Conservation (phyloP, 139 green algal species). For the Spirogloea muscicola region DNA sequence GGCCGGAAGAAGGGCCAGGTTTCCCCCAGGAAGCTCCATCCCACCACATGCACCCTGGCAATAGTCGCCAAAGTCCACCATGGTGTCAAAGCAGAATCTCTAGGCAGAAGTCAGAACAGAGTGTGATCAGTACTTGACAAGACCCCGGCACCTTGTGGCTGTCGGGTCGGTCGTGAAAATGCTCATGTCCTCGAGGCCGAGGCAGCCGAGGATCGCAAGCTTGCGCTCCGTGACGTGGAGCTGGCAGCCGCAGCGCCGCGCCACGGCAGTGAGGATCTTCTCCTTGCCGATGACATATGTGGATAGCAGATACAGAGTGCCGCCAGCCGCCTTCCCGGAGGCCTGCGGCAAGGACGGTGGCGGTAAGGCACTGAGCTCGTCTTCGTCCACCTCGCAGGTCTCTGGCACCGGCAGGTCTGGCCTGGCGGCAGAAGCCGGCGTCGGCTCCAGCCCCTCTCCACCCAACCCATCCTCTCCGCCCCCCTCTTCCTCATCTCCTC, state of each 20-base stretch:
- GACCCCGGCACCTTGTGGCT: constrained; percentile 5
- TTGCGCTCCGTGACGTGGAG: constrained; percentile 36
- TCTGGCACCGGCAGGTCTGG: too few relatives aligned
- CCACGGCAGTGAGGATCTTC: constrained; percentile 33
- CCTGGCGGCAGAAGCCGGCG: too few relatives aligned
- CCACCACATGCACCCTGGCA: constrained; percentile 49
- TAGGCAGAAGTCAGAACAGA: too few relatives aligned
- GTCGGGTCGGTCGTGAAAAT: constrained; percentile 39
- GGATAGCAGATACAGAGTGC: constrained; percentile 42
- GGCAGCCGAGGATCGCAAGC: constrained; percentile 17
- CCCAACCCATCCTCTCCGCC: not conserved
- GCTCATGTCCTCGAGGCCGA: constrained; percentile 19
- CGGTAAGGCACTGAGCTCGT: too few relatives aligned
- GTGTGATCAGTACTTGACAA: too few relatives aligned
- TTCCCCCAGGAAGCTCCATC: constrained; percentile 39
- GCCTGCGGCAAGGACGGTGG: too few relatives aligned
- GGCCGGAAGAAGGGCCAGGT: constrained; percentile 84
- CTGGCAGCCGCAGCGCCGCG: constrained; percentile 18
- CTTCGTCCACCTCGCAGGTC: too few relatives aligned
- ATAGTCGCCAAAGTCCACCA: too few relatives aligned
- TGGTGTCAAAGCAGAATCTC: too few relatives aligned
- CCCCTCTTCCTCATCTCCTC: not conserved
- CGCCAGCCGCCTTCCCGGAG: too few relatives aligned
- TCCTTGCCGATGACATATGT: constrained; percentile 53
- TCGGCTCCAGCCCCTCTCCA: not conserved